Base-by-base conservation (phyloP, 2,329 filamentous ascomycete genomes). In the Capronia coronata region DNA sequence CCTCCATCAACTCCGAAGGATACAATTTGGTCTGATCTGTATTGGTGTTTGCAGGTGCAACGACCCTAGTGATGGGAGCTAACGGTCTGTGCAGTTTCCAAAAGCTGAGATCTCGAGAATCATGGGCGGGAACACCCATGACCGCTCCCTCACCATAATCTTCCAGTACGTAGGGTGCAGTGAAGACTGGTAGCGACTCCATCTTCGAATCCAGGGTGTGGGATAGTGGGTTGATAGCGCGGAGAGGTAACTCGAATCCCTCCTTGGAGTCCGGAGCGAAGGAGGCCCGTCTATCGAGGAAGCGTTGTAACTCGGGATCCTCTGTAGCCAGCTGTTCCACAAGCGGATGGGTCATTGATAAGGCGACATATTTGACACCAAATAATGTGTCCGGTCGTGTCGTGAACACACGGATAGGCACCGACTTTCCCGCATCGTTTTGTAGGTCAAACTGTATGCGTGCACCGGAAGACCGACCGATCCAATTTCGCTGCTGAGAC, bases 51-150 rank as follows among this genome's bases (percentile, higher is more conserved):
- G 51, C 49, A 14, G 69, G 63, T 25, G 63, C 57, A 32, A 91
- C 71, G 1, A 89, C 87, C 38, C 79, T 68, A 1, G 78, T 73
- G 23, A 90, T 75, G 1, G 79, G 78, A 39, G 78, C 70, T 2
- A 77, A 72, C 4, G 74, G 72, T 23, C 77, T 72, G 57, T 94
- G 87, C 25, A 51, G 73, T 59, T 76, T 80, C 84, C 87, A 94
- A 64, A 94, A 95, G 1, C 79, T 77, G 66, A 86, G 75, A 60
- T 95, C 89, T 45, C 87, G 78, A 3, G 75, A 64, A 65, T 95
- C 89, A 62, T 95, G 89, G 1, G 83, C 89, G 0, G 89, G 89
- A 6, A 94, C 89, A 37, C 89, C 89, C 88, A 95, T 94, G 1
- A 94, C 84, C 8, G 88, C 88, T 1, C 88, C 88, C 58, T 89